Conservation (phyloP, 208 protist species). For the Leishmania lainsoni region DNA sequence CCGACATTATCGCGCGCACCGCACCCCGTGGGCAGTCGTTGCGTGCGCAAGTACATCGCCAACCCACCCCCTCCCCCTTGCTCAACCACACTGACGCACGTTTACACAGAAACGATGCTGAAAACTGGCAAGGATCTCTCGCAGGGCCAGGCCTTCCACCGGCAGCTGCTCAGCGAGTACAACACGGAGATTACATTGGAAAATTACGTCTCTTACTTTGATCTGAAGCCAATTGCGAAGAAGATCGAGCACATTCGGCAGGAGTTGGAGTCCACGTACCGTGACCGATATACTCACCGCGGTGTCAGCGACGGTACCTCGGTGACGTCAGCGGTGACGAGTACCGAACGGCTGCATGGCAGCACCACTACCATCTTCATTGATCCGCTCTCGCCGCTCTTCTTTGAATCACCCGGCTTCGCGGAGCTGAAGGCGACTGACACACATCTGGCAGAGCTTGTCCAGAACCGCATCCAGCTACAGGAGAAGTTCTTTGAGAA, state of each 20-base stretch:
- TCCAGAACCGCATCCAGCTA: constrained; percentile 33
- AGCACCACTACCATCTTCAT: constrained; percentile 14
- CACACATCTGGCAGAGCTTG: constrained; percentile 25
- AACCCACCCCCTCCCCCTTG: neutral
- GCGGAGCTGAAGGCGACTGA: constrained; percentile 24
- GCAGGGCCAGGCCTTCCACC: constrained; percentile 80
- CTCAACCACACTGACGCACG: neutral
- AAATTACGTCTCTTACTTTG: constrained; percentile 84
- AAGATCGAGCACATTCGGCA: constrained; percentile 58
- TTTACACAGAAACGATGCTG: constrained; percentile 35
- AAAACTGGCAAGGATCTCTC: constrained; percentile 66
- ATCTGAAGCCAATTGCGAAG: constrained; percentile 81
- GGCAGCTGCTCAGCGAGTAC: constrained; percentile 84
- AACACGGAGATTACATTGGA: constrained; percentile 83
- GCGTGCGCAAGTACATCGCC: neutral
- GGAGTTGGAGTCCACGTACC: constrained; percentile 30
- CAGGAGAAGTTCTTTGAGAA: constrained; percentile 70
- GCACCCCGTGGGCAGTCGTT: neutral
- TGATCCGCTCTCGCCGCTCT: constrained; percentile 25
- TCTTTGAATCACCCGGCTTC: constrained; percentile 19
- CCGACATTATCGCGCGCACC: neutral
- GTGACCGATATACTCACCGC: constrained; percentile 18
- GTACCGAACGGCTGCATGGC: neutral
- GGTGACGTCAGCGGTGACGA: neutral
- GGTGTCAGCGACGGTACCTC: neutral